phyloP scores from a whole-genome alignment of 306 rosid species.

The Medicago ruthenica region DNA sequence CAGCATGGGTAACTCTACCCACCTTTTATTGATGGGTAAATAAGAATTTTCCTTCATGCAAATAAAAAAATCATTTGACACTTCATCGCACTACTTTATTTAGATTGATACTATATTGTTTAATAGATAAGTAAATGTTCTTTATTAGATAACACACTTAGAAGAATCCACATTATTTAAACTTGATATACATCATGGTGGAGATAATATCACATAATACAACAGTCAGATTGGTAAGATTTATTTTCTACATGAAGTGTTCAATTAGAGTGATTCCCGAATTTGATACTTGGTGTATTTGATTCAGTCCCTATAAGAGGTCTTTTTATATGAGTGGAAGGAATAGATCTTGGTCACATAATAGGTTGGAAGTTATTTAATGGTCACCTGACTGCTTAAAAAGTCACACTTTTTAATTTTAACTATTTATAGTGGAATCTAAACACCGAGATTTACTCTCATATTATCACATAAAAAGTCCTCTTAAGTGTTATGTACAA shows the following conservation, averaged over 20 bases:
- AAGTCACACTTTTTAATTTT: slow-evolving; percentile 1
- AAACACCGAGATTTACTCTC: neutral
- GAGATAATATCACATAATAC: neutral
- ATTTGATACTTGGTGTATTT: neutral
- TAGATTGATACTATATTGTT: neutral
- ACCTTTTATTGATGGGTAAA: too few relatives aligned
- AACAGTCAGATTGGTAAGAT: neutral
- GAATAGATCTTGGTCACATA: neutral
- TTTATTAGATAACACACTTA: neutral
- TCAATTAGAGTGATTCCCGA: neutral
- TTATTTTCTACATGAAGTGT: neutral
- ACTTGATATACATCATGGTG: neutral
- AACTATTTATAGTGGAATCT: neutral
- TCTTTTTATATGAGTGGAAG: slow-evolving; percentile 1
- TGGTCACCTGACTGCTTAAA: neutral
- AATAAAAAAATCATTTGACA: neutral
- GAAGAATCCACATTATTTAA: neutral
- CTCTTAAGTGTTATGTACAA: neutral
- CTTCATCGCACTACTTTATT: neutral
- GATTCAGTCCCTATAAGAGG: neutral
- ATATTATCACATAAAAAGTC: neutral
- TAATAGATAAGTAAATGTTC: neutral
- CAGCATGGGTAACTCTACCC: too few relatives aligned
- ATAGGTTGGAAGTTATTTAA: slow-evolving; percentile 2
- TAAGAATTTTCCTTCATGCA: neutral